A percentile compares a stretch with the other conserved stretches of the same genome.
phyloP scores from a whole-genome alignment of 2,329 filamentous ascomycete genomes.

The Paraconiothyrium sp. region DNA sequence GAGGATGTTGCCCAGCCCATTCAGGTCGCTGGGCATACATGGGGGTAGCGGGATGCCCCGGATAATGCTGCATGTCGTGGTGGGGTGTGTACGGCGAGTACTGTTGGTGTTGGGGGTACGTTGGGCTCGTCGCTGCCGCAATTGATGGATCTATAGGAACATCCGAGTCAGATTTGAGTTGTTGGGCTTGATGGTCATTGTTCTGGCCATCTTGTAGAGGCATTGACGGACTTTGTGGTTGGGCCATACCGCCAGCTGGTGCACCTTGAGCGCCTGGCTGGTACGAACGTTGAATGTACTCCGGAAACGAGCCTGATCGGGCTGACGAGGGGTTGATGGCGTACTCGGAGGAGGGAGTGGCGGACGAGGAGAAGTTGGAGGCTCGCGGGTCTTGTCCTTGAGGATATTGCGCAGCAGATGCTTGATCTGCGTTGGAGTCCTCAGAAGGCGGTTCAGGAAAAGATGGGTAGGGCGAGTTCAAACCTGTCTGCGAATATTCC shows the following conservation, averaged over 20 bases:
- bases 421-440: slow-evolving; percentile 85
- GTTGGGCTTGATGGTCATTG: slow-evolving; percentile 72
- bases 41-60: slow-evolving; percentile 66
- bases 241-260: slow-evolving; percentile 91
- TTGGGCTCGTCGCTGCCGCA: slow-evolving; percentile 89
- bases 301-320: slow-evolving; percentile 85
- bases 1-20: slow-evolving; percentile 70
- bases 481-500: slow-evolving; percentile 64
- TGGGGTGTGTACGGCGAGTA: slow-evolving; percentile 88
- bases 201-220: slow-evolving; percentile 81
- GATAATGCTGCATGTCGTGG: slow-evolving; percentile 85
- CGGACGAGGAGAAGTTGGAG: slow-evolving; percentile 76
- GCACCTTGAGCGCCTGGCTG: slow-evolving; percentile 77
- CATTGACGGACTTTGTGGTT: slow-evolving; percentile 98
- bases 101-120: slow-evolving; percentile 80
- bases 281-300: slow-evolving; percentile 85
- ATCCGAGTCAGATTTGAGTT: slow-evolving; percentile 92
- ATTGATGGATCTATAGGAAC: slow-evolving; percentile 99
- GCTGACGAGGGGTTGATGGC: slow-evolving; percentile 77
- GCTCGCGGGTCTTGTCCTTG: slow-evolving; percentile 82
- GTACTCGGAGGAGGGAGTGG: slow-evolving; percentile 91
- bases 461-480: slow-evolving; percentile 63
- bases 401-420: slow-evolving; percentile 89
- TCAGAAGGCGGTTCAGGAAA: slow-evolving; percentile 77
- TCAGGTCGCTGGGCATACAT: slow-evolving; percentile 76